Conservation (phyloP, 2,329 filamentous ascomycete species). For the Monilinia aucupariae region DNA sequence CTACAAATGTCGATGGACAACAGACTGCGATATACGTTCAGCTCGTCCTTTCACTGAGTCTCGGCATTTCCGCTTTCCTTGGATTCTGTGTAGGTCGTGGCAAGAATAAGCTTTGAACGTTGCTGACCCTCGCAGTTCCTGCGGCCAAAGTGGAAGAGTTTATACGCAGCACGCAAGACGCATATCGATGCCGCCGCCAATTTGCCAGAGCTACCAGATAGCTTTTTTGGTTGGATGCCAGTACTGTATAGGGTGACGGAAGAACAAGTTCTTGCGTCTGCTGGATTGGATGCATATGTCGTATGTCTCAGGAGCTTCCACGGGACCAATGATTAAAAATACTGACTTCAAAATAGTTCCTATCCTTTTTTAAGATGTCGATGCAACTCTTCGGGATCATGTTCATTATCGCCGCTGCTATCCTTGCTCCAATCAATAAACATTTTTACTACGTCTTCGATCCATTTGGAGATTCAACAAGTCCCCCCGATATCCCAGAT, state of each 20-base stretch:
- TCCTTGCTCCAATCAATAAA: constrained; percentile 82
- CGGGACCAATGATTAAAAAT: not conserved
- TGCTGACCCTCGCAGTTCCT: constrained; percentile 55
- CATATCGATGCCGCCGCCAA: constrained; percentile 54
- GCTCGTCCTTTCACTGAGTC: constrained; percentile 62
- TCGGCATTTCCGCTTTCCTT: constrained; percentile 67
- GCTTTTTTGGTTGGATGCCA: constrained; percentile 89
- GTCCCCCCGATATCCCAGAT: constrained; percentile 32
- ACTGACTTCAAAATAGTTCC: constrained; percentile 50
- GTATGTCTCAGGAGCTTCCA: constrained; percentile 42
- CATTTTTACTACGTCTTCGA: constrained; percentile 46
- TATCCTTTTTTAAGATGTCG: constrained; percentile 94
- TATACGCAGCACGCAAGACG: constrained; percentile 85
- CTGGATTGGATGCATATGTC: constrained; percentile 91
- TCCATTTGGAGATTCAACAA: constrained; percentile 19
- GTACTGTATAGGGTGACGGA: constrained; percentile 79
- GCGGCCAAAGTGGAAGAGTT: constrained; percentile 81
- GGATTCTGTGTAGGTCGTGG: constrained; percentile 62
- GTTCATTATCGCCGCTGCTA: constrained; percentile 71
- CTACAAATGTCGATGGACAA: constrained; percentile 28
- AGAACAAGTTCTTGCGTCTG: constrained; percentile 81
- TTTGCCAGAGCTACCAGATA: constrained; percentile 75
- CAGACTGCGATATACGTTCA: constrained; percentile 47
- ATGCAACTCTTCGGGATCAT: constrained; percentile 75
- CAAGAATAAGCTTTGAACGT: constrained; percentile 3